phyloP scores from a whole-genome alignment of 208 protist species.

The Leishmania lainsoni region DNA sequence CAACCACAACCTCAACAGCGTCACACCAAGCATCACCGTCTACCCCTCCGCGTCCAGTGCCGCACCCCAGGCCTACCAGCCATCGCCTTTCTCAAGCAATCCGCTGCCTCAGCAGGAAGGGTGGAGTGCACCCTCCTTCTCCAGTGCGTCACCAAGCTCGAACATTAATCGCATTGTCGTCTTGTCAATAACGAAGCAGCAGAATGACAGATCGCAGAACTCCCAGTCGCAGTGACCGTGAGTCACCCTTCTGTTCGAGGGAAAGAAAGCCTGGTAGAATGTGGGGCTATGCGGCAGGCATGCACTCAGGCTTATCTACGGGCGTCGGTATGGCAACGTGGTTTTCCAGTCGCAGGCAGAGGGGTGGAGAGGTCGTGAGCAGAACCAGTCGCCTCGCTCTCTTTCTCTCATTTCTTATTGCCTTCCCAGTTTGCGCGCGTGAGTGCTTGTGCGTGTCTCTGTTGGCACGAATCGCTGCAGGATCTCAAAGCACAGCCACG shows the following conservation, averaged over 20 bases:
- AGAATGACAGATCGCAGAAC: neutral
- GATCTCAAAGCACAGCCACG: neutral
- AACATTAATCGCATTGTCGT: constrained; percentile 17
- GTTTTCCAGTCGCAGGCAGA: neutral
- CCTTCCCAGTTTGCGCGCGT: neutral
- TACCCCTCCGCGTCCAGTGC: neutral
- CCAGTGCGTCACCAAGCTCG: constrained; percentile 8
- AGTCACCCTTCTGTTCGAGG: neutral
- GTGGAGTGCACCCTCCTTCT: neutral
- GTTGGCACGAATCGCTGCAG: neutral
- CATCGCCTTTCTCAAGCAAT: neutral
- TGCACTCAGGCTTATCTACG: neutral
- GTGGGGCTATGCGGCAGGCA: neutral
- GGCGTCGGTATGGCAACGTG: neutral
- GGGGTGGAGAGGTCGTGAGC: neutral
- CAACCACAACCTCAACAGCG: neutral
- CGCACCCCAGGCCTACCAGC: neutral
- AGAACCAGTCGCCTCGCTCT: neutral
- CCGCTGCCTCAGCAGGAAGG: neutral
- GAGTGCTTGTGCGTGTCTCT: neutral
- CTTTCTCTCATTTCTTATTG: neutral
- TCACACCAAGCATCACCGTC: neutral
- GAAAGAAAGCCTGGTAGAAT: too few species aligned
- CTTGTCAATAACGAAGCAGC: constrained; percentile 14
- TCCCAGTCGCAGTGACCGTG: neutral